phyloP scores from a whole-genome alignment of 1,284 basidiomycete genomes.

The Ceratobasidium sp. region DNA sequence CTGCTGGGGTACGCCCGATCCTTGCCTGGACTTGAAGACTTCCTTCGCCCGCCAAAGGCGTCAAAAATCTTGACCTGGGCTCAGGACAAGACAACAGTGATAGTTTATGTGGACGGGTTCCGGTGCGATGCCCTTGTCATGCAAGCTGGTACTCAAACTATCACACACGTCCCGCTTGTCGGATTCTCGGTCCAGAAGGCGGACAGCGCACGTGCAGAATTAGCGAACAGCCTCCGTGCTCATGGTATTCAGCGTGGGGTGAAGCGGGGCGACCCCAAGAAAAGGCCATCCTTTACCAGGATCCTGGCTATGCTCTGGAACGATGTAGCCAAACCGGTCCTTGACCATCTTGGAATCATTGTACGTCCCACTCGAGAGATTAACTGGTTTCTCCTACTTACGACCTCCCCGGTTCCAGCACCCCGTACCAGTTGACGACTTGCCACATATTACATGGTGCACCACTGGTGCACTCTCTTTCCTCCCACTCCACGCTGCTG shows the following conservation, averaged over 20 bases:
- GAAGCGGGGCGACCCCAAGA: not conserved
- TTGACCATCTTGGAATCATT: not conserved
- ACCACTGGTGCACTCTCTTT: not conserved
- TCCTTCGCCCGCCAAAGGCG: not conserved
- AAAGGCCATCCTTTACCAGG: not conserved
- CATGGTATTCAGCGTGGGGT: not conserved
- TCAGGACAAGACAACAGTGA: not conserved
- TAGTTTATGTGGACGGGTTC: not conserved
- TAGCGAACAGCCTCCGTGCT: not conserved
- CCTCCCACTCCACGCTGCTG: not conserved
- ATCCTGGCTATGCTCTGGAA: not conserved
- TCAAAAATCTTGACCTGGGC: not conserved
- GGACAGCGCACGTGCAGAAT: not conserved
- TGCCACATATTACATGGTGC: not conserved
- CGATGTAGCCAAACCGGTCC: slow-evolving; percentile 4
- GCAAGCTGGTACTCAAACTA: not conserved
- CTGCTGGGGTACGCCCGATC: not conserved
- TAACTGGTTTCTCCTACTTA: not conserved
- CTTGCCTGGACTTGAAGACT: not conserved
- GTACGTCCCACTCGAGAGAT: not conserved
- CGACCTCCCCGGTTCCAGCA: not conserved
- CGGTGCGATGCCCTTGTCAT: not conserved
- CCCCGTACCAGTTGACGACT: not conserved
- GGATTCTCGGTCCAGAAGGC: not conserved
- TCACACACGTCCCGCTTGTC: not conserved